Evolutionary conservation across 2,329 filamentous ascomycete genomes (phyloP).

Genomic region (Penicillium sp.): DNA sequence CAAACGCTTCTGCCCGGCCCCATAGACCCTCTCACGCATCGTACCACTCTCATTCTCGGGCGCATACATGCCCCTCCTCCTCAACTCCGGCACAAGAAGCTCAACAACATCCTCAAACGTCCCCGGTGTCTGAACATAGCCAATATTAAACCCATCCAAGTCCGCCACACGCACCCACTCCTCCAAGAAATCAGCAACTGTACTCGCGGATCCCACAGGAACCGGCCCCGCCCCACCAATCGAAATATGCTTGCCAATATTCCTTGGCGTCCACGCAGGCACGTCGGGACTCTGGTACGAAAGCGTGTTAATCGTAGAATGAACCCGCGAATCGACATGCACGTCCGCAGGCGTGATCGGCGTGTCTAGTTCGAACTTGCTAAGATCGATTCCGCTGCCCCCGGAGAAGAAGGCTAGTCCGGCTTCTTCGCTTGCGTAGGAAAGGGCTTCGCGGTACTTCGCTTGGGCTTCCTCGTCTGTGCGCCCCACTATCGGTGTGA

Average conservation of each 20-base stretch:
- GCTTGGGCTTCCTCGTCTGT: background rate
- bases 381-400: conserved; percentile 1
- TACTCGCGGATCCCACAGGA: conserved; percentile 8
- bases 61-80: conserved; percentile 25
- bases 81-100: conserved; percentile 27
- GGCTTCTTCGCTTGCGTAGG: background rate
- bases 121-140: conserved; percentile 21
- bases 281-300: conserved; percentile 8
- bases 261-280: conserved; percentile 10
- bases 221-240: conserved; percentile 20
- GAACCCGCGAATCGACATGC: conserved; percentile 9
- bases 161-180: conserved; percentile 24
- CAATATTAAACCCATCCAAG: conserved; percentile 31
- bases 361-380: background rate
- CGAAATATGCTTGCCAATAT: conserved; percentile 14
- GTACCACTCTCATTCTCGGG: background rate
- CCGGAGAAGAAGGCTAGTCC: background rate
- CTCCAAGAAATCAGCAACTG: conserved; percentile 33
- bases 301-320: conserved; percentile 7
- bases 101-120: conserved; percentile 30
- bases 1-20: background rate
- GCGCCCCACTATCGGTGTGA: conserved; percentile 2
- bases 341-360: conserved; percentile 8
- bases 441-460: background rate
- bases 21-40: background rate